Percentiles rank a stretch among this genome's conserved stretches.
These are phyloP conservation scores for Monosporascus ibericus DNA, from an alignment of 2,329 filamentous ascomycete species.

Conservation along the genomic window DNA sequence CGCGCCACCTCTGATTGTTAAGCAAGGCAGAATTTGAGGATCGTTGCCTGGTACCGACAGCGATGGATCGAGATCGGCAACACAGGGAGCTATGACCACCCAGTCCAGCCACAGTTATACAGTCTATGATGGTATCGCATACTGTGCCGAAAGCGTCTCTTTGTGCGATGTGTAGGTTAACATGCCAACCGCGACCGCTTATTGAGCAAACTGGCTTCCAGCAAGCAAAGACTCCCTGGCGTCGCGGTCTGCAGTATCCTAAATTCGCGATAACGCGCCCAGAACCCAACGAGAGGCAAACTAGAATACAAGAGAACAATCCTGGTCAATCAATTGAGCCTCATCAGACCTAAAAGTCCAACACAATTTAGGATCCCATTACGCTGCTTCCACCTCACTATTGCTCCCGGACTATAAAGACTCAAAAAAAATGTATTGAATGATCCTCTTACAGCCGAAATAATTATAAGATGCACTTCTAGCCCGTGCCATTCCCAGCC, in stretches of 20 bases:
- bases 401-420: not conserved
- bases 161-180: not conserved
- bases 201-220: not conserved
- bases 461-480: not conserved
- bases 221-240: not conserved
- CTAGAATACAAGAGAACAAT: not conserved
- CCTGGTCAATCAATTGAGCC: conserved; percentile 1
- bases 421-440: not conserved
- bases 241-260: not conserved
- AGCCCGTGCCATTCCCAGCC: not conserved
- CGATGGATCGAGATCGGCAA: too few species aligned
- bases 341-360: not conserved
- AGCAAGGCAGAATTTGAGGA: conserved; percentile 22
- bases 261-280: conserved; percentile 1
- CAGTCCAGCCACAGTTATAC: not conserved
- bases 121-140: not conserved
- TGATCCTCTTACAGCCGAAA: not conserved
- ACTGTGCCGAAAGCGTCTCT: not conserved
- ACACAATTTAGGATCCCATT: not conserved
- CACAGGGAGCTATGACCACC: not conserved
- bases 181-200: not conserved
- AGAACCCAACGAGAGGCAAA: not conserved
- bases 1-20: conserved; percentile 17
- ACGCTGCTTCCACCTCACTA: not conserved
- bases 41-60: conserved; percentile 11